A percentile compares a stretch with the other conserved stretches of the same genome.
Evolutionary conservation across 805 yeast species (phyloP).

Genomic region (Komagataella pastoris): DNA sequence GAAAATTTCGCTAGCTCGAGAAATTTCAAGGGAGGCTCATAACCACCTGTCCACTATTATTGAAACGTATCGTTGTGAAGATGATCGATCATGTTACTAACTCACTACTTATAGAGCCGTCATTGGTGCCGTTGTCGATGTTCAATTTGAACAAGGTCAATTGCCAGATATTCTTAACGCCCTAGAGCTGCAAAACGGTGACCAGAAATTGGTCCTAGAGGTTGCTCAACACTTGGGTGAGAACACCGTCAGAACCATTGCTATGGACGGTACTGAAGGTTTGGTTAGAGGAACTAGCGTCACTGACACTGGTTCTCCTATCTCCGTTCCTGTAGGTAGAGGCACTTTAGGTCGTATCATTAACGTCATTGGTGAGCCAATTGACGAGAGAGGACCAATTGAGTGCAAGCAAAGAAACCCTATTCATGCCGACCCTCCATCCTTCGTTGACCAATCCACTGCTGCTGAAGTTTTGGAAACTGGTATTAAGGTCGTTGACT

Average conservation of each 20-base stretch:
- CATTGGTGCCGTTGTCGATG: conserved; percentile 99
- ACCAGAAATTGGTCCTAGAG: conserved; percentile 71
- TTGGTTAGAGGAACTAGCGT: conserved; percentile 93
- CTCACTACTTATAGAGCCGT: conserved; percentile 54
- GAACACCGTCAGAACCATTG: conserved; percentile 99
- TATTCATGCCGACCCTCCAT: conserved; percentile 97
- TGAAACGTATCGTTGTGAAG: neutral
- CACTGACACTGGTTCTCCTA: conserved; percentile 94
- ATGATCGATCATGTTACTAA: conserved; percentile 7
- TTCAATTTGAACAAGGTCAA: conserved; percentile 95
- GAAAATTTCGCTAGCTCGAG: conserved; percentile 3
- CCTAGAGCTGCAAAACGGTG: conserved; percentile 73
- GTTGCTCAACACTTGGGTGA: conserved; percentile 99
- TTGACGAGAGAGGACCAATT: conserved; percentile 99
- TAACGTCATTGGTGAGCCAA: conserved; percentile 98
- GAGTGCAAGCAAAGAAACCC: conserved; percentile 88
- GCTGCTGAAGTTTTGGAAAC: conserved; percentile 97
- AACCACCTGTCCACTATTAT: conserved; percentile 5
- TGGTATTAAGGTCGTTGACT: conserved; percentile 99
- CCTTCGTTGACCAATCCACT: conserved; percentile 94
- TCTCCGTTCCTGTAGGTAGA: conserved; percentile 98
- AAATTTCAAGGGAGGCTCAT: conserved; percentile 8
- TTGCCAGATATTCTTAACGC: conserved; percentile 97
- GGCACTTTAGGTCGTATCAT: conserved; percentile 98
- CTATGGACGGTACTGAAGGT: conserved; percentile 99